Evolutionary conservation across 2,329 filamentous ascomycete species (phyloP), one percentile per base, ranked within the genome.

Genomic region (Neonectria hederae): DNA sequence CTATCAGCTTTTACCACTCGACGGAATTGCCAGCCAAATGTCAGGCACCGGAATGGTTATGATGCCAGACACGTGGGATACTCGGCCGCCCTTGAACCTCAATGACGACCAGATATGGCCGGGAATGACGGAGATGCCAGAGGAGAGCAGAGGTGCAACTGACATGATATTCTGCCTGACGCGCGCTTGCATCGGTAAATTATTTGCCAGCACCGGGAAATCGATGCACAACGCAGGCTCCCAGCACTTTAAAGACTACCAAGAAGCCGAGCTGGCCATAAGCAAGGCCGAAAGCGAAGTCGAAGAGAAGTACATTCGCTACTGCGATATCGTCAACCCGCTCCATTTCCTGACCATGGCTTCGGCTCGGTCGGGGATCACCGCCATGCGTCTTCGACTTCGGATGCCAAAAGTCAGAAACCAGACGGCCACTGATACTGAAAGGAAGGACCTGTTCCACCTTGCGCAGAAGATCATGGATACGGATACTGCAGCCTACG

Each of bases 1-100:
- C 81, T 88, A 83, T 82, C 80, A 84, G 19, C 75, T 89, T 3
- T 69, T 84, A 2, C 76, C 84, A 14, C 83, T 77, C 9, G 76
- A 77, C 13, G 71, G 69, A 8, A 55, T 58, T 9, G 70, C 75
- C 11, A 68, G 69, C 19, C 72, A 74, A 28, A 62, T 76, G 42
- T 70, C 70, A 0, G 75, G 75, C 74, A 74, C 65, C 1, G 65
- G 70, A 30, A 65, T 75, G 19, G 45, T 60, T 5, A 55, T 71
- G 2, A 28, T 67, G 2, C 71, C 72, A 0, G 68, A 66, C 11
- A 54, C 45, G 1, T 76, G 74, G 70, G 76, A 80, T 52, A 78
- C 76, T 8, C 72, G 69, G 45, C 69, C 70, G 54, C 77, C 77
- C 11, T 69, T 77, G 0, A 80, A 81, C 62, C 67, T 81, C 40